Percentiles rank a stretch among this genome's conserved stretches.
These are phyloP conservation scores for Beauveria brongniartii DNA, from an alignment of 2,329 filamentous ascomycete species.

Conservation along the genomic window DNA sequence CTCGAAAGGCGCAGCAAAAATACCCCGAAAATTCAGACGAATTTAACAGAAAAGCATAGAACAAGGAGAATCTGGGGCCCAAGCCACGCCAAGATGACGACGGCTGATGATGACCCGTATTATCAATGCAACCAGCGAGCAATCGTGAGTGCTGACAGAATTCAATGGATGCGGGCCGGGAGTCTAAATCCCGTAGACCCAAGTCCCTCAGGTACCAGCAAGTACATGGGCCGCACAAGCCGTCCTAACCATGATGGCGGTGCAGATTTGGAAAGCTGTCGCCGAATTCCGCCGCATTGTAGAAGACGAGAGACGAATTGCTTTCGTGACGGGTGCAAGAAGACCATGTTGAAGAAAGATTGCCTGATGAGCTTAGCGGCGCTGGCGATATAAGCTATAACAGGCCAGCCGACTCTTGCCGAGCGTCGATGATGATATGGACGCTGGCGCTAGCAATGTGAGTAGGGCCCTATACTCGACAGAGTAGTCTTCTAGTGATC, in stretches of 20 bases:
- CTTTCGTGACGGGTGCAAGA: no score
- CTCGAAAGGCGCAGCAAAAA: background rate
- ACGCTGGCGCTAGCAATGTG: no score
- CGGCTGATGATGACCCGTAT: background rate
- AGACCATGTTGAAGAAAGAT: background rate
- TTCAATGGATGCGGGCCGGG: background rate
- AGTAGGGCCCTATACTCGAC: no score
- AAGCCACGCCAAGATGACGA: constrained; percentile 8
- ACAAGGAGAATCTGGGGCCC: background rate
- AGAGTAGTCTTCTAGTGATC: no score
- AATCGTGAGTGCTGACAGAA: background rate
- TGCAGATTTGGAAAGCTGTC: background rate
- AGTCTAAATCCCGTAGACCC: background rate
- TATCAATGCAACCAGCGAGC: background rate
- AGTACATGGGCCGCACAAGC: background rate
- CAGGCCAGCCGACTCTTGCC: background rate
- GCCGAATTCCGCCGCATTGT: no score
- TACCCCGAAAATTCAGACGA: background rate
- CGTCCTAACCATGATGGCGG: background rate
- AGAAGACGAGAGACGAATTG: background rate
- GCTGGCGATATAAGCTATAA: background rate
- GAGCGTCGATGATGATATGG: no score
- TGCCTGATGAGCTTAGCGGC: background rate
- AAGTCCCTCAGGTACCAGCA: background rate
- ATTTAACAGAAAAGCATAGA: no score